These are phyloP conservation scores for Aspergillus thermomutatus DNA, from an alignment of 2,329 filamentous ascomycete species.

Conservation along the genomic window DNA sequence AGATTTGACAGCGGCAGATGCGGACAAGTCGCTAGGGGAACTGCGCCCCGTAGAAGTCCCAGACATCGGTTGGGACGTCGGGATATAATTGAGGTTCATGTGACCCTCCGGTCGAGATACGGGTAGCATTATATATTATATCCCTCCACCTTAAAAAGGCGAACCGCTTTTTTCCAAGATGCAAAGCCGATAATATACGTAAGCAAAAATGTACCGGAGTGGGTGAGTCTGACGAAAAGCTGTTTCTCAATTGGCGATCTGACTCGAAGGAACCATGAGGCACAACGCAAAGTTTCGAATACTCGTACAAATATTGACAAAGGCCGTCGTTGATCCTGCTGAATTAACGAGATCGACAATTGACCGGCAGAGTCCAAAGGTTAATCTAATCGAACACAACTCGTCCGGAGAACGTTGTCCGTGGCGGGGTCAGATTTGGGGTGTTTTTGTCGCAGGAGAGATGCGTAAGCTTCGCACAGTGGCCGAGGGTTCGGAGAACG, in stretches of 20 bases:
- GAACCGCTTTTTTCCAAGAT: conserved; percentile 9
- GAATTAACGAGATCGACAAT: background rate
- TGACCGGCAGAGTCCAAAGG: background rate
- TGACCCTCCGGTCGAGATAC: conserved; percentile 74
- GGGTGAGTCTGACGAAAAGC: conserved; percentile 4
- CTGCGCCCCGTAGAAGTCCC: conserved; percentile 76
- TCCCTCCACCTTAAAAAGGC: conserved; percentile 20
- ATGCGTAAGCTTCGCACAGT: conserved; percentile 18
- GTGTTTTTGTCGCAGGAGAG: conserved; percentile 8
- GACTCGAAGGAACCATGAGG: conserved; percentile 24
- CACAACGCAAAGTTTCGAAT: background rate
- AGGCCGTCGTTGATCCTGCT: background rate
- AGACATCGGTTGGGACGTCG: conserved; percentile 66
- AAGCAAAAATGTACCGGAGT: conserved; percentile 1
- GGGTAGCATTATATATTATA: conserved; percentile 90
- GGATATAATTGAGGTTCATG: conserved; percentile 78
- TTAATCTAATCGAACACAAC: background rate
- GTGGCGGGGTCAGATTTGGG: conserved; percentile 15
- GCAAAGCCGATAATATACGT: conserved; percentile 1
- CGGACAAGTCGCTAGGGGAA: conserved; percentile 72
- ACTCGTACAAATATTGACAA: background rate
- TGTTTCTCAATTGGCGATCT: conserved; percentile 18
- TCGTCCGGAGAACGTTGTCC: conserved; percentile 6
- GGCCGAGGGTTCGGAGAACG: conserved; percentile 6
- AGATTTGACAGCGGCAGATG: conserved; percentile 63